Conservation (phyloP, 1,139 yeast genomes). For the Kodamaea fungicola region DNA sequence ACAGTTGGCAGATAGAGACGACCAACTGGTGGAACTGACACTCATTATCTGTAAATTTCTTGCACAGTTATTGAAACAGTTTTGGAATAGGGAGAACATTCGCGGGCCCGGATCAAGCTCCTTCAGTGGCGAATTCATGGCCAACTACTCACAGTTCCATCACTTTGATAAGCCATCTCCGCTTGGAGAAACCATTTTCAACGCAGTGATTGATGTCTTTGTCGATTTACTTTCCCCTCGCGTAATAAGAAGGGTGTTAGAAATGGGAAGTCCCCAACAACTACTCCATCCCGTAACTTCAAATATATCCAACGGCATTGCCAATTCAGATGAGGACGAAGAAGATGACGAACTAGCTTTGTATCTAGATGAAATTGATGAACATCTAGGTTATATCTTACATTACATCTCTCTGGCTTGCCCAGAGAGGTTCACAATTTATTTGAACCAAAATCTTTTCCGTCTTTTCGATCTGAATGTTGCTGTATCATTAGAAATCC, state of each 20-base stretch:
- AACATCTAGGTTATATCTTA: slow-evolving; percentile 41
- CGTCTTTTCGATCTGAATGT: slow-evolving; percentile 37
- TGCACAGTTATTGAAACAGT: slow-evolving; percentile 24
- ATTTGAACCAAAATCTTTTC: slow-evolving; percentile 34
- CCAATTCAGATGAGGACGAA: slow-evolving; percentile 4
- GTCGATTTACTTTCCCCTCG: slow-evolving; percentile 13
- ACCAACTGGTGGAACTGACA: slow-evolving; percentile 26
- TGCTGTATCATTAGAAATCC: slow-evolving; percentile 30
- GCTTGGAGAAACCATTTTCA: slow-evolving; percentile 7
- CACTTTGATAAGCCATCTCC: slow-evolving; percentile 13
- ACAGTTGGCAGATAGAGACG: slow-evolving; percentile 31
- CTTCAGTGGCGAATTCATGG: slow-evolving; percentile 10
- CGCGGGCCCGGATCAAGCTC: slow-evolving; percentile 6
- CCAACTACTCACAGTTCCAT: slow-evolving; percentile 14
- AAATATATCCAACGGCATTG: slow-evolving; percentile 1
- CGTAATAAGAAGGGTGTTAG: slow-evolving; percentile 12
- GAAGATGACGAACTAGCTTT: slow-evolving; percentile 1
- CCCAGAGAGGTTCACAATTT: slow-evolving; percentile 46
- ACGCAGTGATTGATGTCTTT: slow-evolving; percentile 10
- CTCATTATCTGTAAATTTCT: slow-evolving; percentile 33
- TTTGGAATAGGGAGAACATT: slow-evolving; percentile 24
- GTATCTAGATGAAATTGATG: slow-evolving; percentile 35
- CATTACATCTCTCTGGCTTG: slow-evolving; percentile 56
- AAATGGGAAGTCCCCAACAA: slow-evolving; percentile 10
- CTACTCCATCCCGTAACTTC: not conserved